These are phyloP conservation scores for Annulohypoxylon bovei DNA, from an alignment of 495 filamentous ascomycete genomes.

Conservation along the genomic window DNA sequence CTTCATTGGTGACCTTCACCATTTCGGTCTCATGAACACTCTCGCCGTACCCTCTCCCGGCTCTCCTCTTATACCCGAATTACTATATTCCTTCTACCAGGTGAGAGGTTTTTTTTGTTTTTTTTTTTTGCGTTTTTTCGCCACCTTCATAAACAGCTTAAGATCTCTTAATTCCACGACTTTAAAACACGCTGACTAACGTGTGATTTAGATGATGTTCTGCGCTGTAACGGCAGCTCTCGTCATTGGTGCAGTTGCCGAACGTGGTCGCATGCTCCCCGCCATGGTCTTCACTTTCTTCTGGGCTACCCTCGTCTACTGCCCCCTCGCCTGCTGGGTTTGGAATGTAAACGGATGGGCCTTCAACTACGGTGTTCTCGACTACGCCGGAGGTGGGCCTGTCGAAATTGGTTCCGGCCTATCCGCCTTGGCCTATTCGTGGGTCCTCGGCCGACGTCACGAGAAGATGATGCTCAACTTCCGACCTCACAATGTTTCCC, in stretches of 20 bases:
- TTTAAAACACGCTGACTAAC: conserved; percentile 20
- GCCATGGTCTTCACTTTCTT: conserved; percentile 94
- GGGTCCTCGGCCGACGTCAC: conserved; percentile 94
- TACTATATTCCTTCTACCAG: conserved; percentile 95
- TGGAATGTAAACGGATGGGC: conserved; percentile 97
- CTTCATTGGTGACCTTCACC: conserved; percentile 86
- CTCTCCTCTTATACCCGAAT: conserved; percentile 82
- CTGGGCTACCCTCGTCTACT: conserved; percentile 98
- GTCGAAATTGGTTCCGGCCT: conserved; percentile 97
- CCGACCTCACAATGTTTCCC: conserved; percentile 96
- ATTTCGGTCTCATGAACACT: conserved; percentile 84
- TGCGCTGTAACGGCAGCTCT: conserved; percentile 92
- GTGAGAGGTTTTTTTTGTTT: conserved; percentile 68
- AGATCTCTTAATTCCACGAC: conserved; percentile 19
- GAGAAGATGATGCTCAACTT: conserved; percentile 99
- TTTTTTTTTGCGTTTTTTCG: conserved; percentile 68
- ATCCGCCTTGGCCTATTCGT: conserved; percentile 92
- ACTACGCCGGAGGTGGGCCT: conserved; percentile 96
- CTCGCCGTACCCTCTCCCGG: conserved; percentile 83
- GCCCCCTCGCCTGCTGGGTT: conserved; percentile 92
- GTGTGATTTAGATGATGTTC: conserved; percentile 85
- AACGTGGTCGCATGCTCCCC: conserved; percentile 93
- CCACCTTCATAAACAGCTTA: conserved; percentile 35
- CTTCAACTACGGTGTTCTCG: conserved; percentile 89
- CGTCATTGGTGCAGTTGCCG: conserved; percentile 89